Percentiles rank a stretch among this genome's conserved stretches.
These are phyloP conservation scores for Acanthochlamys bracteata DNA, from an alignment of 106 monocot species.

Conservation along the genomic window DNA sequence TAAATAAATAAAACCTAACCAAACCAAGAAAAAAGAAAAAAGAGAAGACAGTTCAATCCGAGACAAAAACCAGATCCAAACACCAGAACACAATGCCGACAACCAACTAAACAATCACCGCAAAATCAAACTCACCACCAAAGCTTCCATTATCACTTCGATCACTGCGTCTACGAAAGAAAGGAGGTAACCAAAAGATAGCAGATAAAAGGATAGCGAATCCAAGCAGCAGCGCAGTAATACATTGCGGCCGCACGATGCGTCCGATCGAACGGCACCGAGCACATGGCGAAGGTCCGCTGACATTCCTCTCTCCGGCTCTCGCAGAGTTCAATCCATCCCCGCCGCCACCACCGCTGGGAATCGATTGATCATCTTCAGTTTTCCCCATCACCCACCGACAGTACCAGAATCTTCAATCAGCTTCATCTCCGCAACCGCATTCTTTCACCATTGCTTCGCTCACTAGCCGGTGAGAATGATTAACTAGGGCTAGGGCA, in stretches of 20 bases:
- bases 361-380: too few species aligned
- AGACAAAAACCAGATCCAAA: neutral
- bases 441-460: too few species aligned
- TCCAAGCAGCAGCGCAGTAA: conserved; percentile 36
- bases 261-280: conserved; percentile 32
- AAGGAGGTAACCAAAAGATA: conserved; percentile 64
- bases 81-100: neutral
- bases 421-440: too few species aligned
- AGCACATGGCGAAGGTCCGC: neutral
- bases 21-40: too few species aligned
- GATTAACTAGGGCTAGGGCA: too few species aligned
- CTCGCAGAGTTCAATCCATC: neutral
- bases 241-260: conserved; percentile 26
- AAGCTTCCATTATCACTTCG: conserved; percentile 12
- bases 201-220: conserved; percentile 56
- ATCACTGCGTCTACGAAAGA: conserved; percentile 15
- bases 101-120: neutral
- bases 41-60: neutral
- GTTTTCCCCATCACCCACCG: too few species aligned
- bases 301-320: conserved; percentile 16
- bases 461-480: too few species aligned
- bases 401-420: too few species aligned
- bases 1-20: neutral
- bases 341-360: too few species aligned
- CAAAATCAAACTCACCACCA: conserved; percentile 28